Base-by-base conservation (phyloP, 2,329 filamentous ascomycete genomes). In the Colletotrichum agaves region DNA sequence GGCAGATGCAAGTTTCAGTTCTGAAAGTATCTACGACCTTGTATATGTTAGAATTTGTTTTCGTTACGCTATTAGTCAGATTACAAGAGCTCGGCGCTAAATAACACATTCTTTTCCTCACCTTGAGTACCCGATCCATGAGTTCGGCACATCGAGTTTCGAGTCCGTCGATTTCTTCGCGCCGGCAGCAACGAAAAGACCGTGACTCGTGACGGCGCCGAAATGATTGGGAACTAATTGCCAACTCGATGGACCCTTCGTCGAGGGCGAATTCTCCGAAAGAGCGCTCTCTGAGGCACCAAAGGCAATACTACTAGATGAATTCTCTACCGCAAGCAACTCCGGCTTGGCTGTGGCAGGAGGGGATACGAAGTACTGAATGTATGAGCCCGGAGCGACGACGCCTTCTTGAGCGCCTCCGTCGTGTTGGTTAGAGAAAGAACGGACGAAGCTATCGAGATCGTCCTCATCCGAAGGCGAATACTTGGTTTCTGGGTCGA, bases 401-500 rank as follows among this genome's bases (percentile, higher is more conserved):
- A 92, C 84, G 49, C 87, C 85, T 8, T 83, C 83, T 6, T 87
- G 78, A 4, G 80, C 77, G 21, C 72, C 63, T n/a, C 69, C 69
- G 11, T 75, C 65, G 23, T 74, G 71, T 52, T 81, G 55, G 41
- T 58, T 57, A 5, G 56, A 56, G 41, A 61, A 60, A n/a, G 69
- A 63, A 33, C 67, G 75, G 56, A 88, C 83, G 69, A 89, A 88
- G 69, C 78, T 80, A 39, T 85, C 79, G 71, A 90, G 81, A 58
- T 83, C 80, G 19, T 87, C 83, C 37, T 88, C 80, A 43, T 85
- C 83, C 1, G 79, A 58, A 7, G 82, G 75, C n/a, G 79, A 80
- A 72, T 87, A 86, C 19, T 77, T 82, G 15, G 82, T 84, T 71
- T 93, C 86, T 3, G 93, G 92, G 74, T 96, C 93, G 4, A 97